Base-by-base conservation (phyloP, 495 filamentous ascomycete species). In the Penicillium coprophilum region DNA sequence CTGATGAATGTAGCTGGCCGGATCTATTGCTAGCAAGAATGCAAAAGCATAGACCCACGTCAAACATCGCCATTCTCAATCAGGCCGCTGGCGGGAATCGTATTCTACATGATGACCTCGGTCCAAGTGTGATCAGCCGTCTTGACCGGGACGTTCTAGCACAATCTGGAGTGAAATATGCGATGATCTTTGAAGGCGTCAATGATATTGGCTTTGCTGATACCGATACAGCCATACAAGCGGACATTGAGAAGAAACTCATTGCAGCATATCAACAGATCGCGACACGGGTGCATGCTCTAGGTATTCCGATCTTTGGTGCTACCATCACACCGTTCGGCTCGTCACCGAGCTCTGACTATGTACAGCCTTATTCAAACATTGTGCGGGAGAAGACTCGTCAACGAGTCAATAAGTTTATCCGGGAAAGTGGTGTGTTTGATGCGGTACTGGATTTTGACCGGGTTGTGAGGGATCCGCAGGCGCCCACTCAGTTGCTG, bases 41-140 rank as follows among this genome's bases (percentile, higher is more conserved):
- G 69, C 80, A 82, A 50, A 63, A 75, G 28, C 57, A 77, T 57
- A 66, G 71, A 15, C 63, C 75, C 30, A 80, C 73, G 39, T 58
- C 76, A 34, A 46, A 67, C 27, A 79, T 89, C 36, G 73, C 78
- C 4, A 74, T 90, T 15, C 73, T 80, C 60, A 91, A 90, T 71
- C 83, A 89, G 73, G 87, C 86, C n/a, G 87, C 86, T 0, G 87
- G 87, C 32, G 87, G 87, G 38, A 90, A 91, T 72, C 74, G 84
- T 3, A 77, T 90, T 1, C 77, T 91, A 0, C 64, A 58, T 20
- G 85, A 87, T 53, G 82, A 86, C 3, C 73, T 85, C 0, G 87
- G 87, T 6, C 86, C 87, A 4, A 82, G 81, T 20, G 77, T 85
- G 1, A 65, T 87, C 32, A 70, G 72, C 46, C 81, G 87, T 0